Conservation (phyloP, 1,284 basidiomycete species). For the Ceratobasidium sp. region DNA sequence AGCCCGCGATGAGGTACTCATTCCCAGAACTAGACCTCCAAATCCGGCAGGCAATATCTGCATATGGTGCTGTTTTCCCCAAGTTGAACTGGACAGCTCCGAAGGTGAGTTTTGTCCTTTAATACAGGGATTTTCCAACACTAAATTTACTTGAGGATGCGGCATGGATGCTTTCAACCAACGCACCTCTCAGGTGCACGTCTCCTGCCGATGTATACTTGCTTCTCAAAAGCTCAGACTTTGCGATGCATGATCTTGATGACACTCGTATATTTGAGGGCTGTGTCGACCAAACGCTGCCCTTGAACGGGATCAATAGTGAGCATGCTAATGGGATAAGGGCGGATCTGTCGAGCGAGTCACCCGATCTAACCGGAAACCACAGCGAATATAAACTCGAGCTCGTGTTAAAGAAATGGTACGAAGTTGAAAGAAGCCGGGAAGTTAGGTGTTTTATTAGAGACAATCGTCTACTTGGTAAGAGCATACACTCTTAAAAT, state of each 20-base stretch:
- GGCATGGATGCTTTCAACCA: constrained; percentile 89
- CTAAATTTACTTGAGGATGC: constrained; percentile 71
- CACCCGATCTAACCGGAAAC: not conserved
- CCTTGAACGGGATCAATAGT: constrained; percentile 37
- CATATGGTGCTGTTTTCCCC: constrained; percentile 89
- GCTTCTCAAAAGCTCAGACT: constrained; percentile 92
- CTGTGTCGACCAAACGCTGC: constrained; percentile 54
- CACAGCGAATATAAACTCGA: constrained; percentile 68
- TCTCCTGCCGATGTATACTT: constrained; percentile 92
- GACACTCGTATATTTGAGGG: constrained; percentile 69
- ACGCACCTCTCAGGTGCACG: constrained; percentile 85
- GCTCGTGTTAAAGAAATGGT: constrained; percentile 93
- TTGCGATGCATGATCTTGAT: constrained; percentile 83
- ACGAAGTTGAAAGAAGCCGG: constrained; percentile 81
- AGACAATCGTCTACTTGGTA: constrained; percentile 28
- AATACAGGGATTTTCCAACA: not conserved
- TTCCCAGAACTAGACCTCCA: constrained; percentile 81
- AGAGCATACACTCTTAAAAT: not conserved
- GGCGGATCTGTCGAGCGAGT: not conserved
- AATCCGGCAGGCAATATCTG: constrained; percentile 73
- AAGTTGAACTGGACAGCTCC: constrained; percentile 96
- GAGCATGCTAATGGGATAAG: not conserved
- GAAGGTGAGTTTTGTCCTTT: constrained; percentile 63
- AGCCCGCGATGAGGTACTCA: constrained; percentile 57
- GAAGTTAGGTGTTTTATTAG: constrained; percentile 89